Base-by-base conservation (phyloP, 108 stramenopile genomes). In the Aurantiochytrium sp. region DNA sequence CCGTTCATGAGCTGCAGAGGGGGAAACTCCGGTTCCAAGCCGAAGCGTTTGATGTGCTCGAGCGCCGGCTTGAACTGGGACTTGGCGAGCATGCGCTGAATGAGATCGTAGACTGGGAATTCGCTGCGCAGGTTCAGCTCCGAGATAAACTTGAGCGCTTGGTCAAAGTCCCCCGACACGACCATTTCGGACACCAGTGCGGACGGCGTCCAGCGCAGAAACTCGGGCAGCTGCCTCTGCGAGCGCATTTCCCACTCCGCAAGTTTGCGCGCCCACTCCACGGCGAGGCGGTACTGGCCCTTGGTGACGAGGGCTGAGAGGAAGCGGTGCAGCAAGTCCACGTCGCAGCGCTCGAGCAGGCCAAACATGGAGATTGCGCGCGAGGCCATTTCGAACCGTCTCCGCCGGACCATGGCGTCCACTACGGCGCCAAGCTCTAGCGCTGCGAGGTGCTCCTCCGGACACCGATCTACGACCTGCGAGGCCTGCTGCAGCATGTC, bases 11-110 rank as follows among this genome's bases (percentile, higher is more conserved):
- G 73, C 73, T 81, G 42, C 73, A 81, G 2, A 1, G 73, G 73
- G 30, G 73, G 73, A 24, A 48, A 81, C 73, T 81, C 73, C 19
- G 73, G 45, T 24, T 81, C 73, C n/a, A 81, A 48, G 45, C 45
- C 42, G 39, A 81, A 81, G 39, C 42, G 39, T 24, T 81, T 81
- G 2, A 81, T 81, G 30, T 81, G 73, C 73, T 81, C 73, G 24
- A 81, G 73, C 12, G 73, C 73, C 45, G 50, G 42, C 73, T 81
- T 81, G 73, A 81, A 81, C 73, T 81, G 39, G 21, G 73, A 81
- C 73, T 81, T 81, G 73, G 45, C 73, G 30, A 81, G 39, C 73
- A 81, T 81, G 39, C 45, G 39, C 27, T 81, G 39, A 30, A 81
- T 81, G 10, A 81, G 32, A 41, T 81, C 73, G 3, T 81, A 48